phyloP scores from a whole-genome alignment of 331 rosid species.

The Erythrophleum ivorense region DNA sequence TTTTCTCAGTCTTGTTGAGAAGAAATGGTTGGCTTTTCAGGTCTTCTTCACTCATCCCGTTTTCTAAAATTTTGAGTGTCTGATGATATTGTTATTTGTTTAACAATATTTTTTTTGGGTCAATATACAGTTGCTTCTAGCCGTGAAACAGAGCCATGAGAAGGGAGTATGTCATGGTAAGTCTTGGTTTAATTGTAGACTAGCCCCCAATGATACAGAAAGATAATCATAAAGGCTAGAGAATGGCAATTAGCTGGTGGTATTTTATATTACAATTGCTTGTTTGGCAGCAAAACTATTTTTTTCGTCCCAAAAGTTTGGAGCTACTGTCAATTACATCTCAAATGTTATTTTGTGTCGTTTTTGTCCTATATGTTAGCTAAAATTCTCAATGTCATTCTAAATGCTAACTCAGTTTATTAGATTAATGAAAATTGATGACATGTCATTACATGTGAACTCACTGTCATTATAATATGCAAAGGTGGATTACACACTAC shows the following conservation, averaged over 20 bases:
- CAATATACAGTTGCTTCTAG: slow-evolving; percentile 79
- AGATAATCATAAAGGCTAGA: slow-evolving; percentile 2
- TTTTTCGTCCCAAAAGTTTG: not conserved
- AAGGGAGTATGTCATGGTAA: slow-evolving; percentile 94
- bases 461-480: too few relatives aligned
- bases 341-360: not conserved
- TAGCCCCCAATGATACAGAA: slow-evolving; percentile 16
- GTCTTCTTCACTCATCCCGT: slow-evolving; percentile 42
- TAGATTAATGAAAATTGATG: too few relatives aligned
- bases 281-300: not conserved
- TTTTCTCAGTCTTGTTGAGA: slow-evolving; percentile 82
- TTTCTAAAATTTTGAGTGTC: not conserved
- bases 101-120: slow-evolving; percentile 32
- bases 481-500: too few relatives aligned
- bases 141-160: slow-evolving; percentile 87
- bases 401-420: too few relatives aligned
- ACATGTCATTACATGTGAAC: too few relatives aligned
- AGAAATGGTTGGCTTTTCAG: slow-evolving; percentile 99
- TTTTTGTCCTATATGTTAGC: not conserved
- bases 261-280: slow-evolving; percentile 1
- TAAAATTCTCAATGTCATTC: too few relatives aligned
- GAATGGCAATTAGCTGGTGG: slow-evolving; percentile 23
- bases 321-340: not conserved
- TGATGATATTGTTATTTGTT: slow-evolving; percentile 12
- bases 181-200: slow-evolving; percentile 38